phyloP scores from a whole-genome alignment of 2,329 filamentous ascomycete genomes.

The Botrytis elliptica region DNA sequence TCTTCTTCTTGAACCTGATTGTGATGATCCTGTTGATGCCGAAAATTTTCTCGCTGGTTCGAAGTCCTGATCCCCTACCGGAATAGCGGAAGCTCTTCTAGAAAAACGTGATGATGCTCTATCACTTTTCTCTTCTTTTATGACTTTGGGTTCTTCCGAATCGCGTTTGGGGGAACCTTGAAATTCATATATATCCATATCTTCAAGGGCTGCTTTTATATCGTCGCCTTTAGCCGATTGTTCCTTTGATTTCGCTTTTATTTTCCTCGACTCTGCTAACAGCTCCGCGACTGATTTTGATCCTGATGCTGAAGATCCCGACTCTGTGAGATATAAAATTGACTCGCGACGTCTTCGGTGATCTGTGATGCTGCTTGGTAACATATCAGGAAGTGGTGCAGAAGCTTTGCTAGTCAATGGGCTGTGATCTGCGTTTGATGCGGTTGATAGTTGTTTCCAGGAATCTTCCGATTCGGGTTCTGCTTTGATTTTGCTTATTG shows the following conservation, averaged over 20 bases:
- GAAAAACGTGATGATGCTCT: slow-evolving; percentile 29
- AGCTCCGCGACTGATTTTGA: slow-evolving; percentile 36
- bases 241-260: slow-evolving; percentile 33
- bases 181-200: slow-evolving; percentile 38
- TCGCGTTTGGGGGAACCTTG: slow-evolving; percentile 29
- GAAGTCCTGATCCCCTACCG: slow-evolving; percentile 27
- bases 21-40: slow-evolving; percentile 29
- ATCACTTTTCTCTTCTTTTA: slow-evolving; percentile 24
- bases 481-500: slow-evolving; percentile 31
- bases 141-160: slow-evolving; percentile 12
- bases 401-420: slow-evolving; percentile 35
- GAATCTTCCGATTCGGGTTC: slow-evolving; percentile 36
- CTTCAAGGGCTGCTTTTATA: slow-evolving; percentile 29
- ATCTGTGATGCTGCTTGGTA: slow-evolving; percentile 36
- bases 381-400: slow-evolving; percentile 23
- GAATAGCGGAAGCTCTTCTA: slow-evolving; percentile 30
- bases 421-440: slow-evolving; percentile 35
- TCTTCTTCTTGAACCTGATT: slow-evolving; percentile 33
- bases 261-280: slow-evolving; percentile 35
- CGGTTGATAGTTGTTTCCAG: slow-evolving; percentile 36
- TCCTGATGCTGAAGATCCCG: slow-evolving; percentile 26
- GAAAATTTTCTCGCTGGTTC: slow-evolving; percentile 33
- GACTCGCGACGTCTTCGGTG: slow-evolving; percentile 39
- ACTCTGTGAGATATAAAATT: slow-evolving; percentile 32
- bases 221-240: slow-evolving; percentile 25